phyloP scores from a whole-genome alignment of 2,329 filamentous ascomycete species.

The Botrytis aclada region DNA sequence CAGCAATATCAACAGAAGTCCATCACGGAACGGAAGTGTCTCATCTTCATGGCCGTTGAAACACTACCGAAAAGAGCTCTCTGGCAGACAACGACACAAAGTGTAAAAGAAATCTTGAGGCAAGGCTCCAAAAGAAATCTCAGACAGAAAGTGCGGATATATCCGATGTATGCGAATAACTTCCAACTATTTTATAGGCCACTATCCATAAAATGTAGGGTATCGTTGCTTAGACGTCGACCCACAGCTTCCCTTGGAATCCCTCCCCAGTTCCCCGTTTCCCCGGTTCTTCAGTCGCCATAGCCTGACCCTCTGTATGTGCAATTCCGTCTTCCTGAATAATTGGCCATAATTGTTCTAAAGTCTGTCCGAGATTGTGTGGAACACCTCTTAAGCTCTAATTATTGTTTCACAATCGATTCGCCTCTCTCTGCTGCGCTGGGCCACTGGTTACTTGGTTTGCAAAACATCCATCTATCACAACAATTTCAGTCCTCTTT shows the following conservation, averaged over 20 bases:
- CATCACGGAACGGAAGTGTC: neutral
- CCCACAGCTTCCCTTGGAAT: neutral
- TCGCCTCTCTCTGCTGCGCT: neutral
- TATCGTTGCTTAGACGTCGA: neutral
- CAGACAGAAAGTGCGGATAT: neutral
- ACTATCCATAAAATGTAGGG: neutral
- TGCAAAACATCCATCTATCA: neutral
- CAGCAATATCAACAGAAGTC: neutral
- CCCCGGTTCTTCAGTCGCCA: neutral
- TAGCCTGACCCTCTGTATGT: neutral
- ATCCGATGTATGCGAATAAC: neutral
- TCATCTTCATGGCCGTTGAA: neutral
- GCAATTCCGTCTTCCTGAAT: neutral
- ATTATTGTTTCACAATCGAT: neutral
- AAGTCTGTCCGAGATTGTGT: neutral
- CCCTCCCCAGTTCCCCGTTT: neutral
- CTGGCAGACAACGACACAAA: neutral
- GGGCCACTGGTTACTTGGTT: neutral
- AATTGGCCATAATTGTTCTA: neutral
- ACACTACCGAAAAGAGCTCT: too few relatives aligned
- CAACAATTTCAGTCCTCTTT: conserved; percentile 34
- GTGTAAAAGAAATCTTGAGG: neutral
- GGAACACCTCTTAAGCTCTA: neutral
- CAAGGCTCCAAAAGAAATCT: too few relatives aligned
- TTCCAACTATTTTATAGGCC: neutral